phyloP scores from a whole-genome alignment of 495 filamentous ascomycete genomes.

The Aspergillus kassunensis region DNA sequence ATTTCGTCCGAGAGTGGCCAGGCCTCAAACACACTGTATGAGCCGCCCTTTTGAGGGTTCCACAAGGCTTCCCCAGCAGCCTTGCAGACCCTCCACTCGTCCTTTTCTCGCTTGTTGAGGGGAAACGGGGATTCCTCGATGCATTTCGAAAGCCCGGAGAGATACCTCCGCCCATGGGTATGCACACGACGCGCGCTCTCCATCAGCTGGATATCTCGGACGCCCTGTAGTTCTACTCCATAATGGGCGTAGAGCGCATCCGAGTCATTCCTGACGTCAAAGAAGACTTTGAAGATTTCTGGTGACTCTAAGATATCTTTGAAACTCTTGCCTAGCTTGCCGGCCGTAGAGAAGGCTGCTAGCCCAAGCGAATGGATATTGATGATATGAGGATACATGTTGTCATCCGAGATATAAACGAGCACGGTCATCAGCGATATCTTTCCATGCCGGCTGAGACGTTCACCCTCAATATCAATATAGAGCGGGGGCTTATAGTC shows the following conservation, averaged over 20 bases:
- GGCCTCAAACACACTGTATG: too few relatives aligned
- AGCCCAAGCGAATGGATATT: constrained; percentile 45
- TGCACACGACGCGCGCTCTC: constrained; percentile 21
- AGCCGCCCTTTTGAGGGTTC: too few relatives aligned
- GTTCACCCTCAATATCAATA: neutral
- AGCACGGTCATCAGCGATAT: neutral
- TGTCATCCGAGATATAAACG: neutral
- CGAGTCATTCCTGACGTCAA: constrained; percentile 47
- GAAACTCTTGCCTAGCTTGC: constrained; percentile 30
- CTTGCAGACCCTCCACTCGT: too few relatives aligned
- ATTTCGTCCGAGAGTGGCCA: too few relatives aligned
- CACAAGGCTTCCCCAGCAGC: too few relatives aligned
- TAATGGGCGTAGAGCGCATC: constrained; percentile 50
- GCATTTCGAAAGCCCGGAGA: neutral
- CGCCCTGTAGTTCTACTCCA: constrained; percentile 30
- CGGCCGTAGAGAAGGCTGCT: constrained; percentile 41
- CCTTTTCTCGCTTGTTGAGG: too few relatives aligned
- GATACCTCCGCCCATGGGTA: neutral
- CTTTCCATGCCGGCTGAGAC: neutral
- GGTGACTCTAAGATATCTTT: constrained; percentile 47
- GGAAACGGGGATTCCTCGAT: too few relatives aligned
- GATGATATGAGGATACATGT: constrained; percentile 28
- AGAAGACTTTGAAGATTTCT: constrained; percentile 30
- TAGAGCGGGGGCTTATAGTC: neutral
- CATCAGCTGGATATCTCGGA: constrained; percentile 56